Conservation (phyloP, 495 filamentous ascomycete species). For the Daldinia decipiens region DNA sequence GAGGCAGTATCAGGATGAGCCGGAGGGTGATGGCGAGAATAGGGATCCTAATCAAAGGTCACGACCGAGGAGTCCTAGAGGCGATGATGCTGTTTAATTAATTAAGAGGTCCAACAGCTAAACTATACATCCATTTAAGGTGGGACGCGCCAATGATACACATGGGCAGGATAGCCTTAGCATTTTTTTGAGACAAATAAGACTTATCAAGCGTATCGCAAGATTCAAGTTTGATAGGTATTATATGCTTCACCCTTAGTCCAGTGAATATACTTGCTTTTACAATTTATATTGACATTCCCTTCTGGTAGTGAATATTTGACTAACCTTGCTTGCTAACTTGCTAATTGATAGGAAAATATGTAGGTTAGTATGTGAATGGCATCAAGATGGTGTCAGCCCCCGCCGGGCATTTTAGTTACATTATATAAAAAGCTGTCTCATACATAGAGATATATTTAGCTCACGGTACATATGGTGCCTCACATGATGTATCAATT, state of each 20-base stretch:
- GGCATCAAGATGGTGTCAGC: neutral
- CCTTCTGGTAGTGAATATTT: neutral
- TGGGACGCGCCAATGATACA: constrained; percentile 27
- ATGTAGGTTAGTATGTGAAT: neutral
- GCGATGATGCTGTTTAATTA: constrained; percentile 46
- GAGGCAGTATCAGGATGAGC: constrained; percentile 18
- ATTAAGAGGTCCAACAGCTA: constrained; percentile 19
- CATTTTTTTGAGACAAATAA: constrained; percentile 23
- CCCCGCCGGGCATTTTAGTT: neutral
- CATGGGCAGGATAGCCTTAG: constrained; percentile 34
- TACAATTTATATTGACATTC: neutral
- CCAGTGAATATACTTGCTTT: neutral
- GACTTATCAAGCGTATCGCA: constrained; percentile 18
- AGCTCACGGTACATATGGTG: neutral
- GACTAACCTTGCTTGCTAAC: no score
- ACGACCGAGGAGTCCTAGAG: constrained; percentile 29
- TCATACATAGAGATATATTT: constrained; percentile 9
- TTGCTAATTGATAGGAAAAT: no score
- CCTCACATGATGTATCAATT: constrained; percentile 29
- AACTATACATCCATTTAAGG: constrained; percentile 22
- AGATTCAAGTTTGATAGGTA: neutral
- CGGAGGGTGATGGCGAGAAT: constrained; percentile 22
- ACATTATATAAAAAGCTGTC: constrained; percentile 11
- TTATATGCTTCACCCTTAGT: neutral
- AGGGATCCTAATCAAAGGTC: constrained; percentile 22